Percentiles rank a stretch among this genome's conserved stretches.
These are phyloP conservation scores for Sclerospora graminicola DNA, from an alignment of 352 stramenopile genomes.

Conservation along the genomic window DNA sequence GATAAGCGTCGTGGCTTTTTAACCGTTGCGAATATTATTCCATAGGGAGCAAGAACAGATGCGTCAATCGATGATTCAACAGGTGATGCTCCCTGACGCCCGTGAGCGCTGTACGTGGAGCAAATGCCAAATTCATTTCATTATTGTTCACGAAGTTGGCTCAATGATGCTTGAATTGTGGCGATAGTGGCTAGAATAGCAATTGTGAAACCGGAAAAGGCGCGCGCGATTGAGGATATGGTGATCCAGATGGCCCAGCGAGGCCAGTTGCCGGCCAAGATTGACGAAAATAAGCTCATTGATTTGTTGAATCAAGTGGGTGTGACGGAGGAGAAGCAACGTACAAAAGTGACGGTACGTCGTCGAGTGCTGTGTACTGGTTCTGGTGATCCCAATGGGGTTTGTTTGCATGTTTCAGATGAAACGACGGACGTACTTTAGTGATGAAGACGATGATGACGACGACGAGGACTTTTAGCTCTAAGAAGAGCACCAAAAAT, in stretches of 20 bases:
- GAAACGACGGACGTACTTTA: constrained; percentile 84
- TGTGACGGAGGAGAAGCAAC: constrained; percentile 73
- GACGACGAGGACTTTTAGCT: constrained; percentile 54
- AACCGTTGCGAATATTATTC: too few species aligned
- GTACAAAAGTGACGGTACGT: constrained; percentile 81
- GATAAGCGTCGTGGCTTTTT: too few species aligned
- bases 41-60: constrained; percentile 68
- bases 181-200: constrained; percentile 70
- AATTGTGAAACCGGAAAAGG: constrained; percentile 85
- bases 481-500: too few species aligned
- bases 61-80: constrained; percentile 61
- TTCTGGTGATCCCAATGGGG: not conserved
- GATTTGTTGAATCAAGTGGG: constrained; percentile 70
- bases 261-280: constrained; percentile 68
- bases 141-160: not conserved
- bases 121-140: not conserved
- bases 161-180: not conserved
- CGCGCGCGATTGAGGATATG: constrained; percentile 76
- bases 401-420: constrained; percentile 31
- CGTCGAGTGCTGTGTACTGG: not conserved
- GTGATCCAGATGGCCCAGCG: constrained; percentile 81
- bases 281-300: constrained; percentile 81
- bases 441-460: constrained; percentile 78
- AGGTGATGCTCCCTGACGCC: constrained; percentile 69
- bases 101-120: constrained; percentile 62